Evolutionary conservation across 78 protist species (phyloP).

Genomic region (Guillardia theta): DNA sequence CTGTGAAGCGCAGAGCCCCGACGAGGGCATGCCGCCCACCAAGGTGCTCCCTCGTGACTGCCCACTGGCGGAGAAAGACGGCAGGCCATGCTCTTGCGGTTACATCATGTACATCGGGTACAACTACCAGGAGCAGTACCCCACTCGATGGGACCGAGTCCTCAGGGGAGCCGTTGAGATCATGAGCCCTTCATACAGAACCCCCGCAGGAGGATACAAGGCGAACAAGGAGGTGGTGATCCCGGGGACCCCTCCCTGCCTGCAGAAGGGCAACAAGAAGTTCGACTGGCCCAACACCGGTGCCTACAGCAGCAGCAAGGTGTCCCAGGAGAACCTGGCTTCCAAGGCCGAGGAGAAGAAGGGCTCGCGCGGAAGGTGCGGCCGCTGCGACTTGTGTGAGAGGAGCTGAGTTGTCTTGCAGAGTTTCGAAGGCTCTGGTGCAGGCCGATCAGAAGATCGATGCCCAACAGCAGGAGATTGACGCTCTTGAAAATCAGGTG

Average conservation of each 20-base stretch:
- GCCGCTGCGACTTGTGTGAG: not conserved
- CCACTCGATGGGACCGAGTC: slow-evolving; percentile 19
- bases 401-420: not conserved
- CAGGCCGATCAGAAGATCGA: not conserved
- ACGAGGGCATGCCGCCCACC: slow-evolving; percentile 35
- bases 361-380: not conserved
- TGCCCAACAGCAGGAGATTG: not conserved
- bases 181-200: not conserved
- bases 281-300: too few relatives aligned
- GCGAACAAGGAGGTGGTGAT: not conserved
- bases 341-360: not conserved
- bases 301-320: too few relatives aligned
- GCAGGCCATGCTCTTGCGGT: slow-evolving; percentile 21
- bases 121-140: slow-evolving; percentile 7
- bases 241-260: not conserved
- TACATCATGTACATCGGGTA: slow-evolving; percentile 29
- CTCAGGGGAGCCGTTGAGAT: not conserved
- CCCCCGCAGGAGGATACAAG: not conserved
- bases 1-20: slow-evolving; percentile 39
- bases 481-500: not conserved
- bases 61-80: not conserved
- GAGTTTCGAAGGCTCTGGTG: not conserved
- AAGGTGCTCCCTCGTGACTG: slow-evolving; percentile 42
- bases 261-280: too few relatives aligned
- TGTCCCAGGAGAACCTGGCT: not conserved